Conservation (phyloP, 441 rosid genomes). For the Macaranga tanarius region DNA sequence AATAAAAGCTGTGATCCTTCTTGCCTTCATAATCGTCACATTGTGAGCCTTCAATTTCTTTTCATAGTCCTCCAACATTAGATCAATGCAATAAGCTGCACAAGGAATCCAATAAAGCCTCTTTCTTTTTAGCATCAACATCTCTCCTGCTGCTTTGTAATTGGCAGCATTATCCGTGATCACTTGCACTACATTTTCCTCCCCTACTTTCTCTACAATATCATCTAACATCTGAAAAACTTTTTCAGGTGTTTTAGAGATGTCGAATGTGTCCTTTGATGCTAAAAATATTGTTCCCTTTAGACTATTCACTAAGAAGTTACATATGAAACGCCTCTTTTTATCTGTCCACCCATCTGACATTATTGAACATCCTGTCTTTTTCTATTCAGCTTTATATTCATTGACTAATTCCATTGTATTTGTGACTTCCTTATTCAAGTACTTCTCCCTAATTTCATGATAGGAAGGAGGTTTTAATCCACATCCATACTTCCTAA, state of each 20-base stretch:
- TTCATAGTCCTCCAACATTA: no score
- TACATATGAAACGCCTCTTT: background rate
- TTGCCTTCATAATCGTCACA: no score
- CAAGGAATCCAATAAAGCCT: constrained; percentile 2
- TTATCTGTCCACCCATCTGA: constrained; percentile 13
- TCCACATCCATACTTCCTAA: background rate
- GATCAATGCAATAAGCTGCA: no score
- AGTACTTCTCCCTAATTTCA: background rate
- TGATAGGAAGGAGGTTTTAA: background rate
- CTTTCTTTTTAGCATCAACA: constrained; percentile 7
- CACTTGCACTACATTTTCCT: constrained; percentile 23
- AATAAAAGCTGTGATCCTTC: no score
- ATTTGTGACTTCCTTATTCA: background rate
- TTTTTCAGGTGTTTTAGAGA: constrained; percentile 7
- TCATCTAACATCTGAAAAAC: constrained; percentile 18
- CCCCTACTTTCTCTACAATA: constrained; percentile 8
- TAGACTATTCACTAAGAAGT: constrained; percentile 17
- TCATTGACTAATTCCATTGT: no score
- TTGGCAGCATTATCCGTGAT: constrained; percentile 10
- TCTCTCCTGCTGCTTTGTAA: constrained; percentile 11
- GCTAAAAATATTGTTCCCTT: constrained; percentile 8
- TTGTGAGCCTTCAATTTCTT: no score
- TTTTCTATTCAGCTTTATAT: background rate
- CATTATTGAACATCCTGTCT: background rate
- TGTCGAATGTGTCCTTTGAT: constrained; percentile 19